Percentiles rank a stretch among this genome's conserved stretches.
Evolutionary conservation across 2,329 filamentous ascomycete species (phyloP).

Genomic region (Penicillium decumbens): DNA sequence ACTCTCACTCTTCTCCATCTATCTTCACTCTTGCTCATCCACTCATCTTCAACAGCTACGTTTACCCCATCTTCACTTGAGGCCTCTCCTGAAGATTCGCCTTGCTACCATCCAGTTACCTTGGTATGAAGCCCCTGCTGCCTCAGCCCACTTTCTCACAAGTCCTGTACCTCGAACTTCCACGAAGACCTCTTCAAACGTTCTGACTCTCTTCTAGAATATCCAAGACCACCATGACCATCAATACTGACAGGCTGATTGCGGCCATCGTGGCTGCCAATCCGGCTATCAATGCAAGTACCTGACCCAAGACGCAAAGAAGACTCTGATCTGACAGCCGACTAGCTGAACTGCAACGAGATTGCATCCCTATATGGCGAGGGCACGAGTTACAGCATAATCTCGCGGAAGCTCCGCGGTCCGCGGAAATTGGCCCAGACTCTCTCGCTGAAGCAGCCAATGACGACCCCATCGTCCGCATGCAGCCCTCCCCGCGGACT

Average conservation of each 20-base stretch:
- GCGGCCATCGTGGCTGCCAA: constrained; percentile 2
- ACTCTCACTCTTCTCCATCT: neutral
- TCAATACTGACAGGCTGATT: neutral
- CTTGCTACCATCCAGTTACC: too few relatives aligned
- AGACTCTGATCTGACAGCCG: neutral
- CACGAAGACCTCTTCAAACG: neutral
- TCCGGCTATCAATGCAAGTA: neutral
- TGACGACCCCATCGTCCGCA: neutral
- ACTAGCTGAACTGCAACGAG: constrained; percentile 43
- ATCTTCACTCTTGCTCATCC: neutral
- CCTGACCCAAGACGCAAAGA: neutral
- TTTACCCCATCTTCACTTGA: too few relatives aligned
- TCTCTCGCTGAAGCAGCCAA: constrained; percentile 29
- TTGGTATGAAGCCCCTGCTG: too few relatives aligned
- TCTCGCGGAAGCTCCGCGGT: constrained; percentile 47
- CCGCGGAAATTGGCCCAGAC: constrained; percentile 38
- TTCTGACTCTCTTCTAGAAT: neutral
- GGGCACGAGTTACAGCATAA: constrained; percentile 46
- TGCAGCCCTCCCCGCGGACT: neutral
- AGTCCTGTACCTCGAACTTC: neutral
- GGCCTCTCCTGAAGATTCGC: too few relatives aligned
- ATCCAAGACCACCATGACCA: neutral
- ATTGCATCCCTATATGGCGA: constrained; percentile 46
- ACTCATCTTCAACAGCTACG: neutral
- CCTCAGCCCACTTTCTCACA: too few relatives aligned